Evolutionary conservation across 192 early-diverging fungal species (phyloP).

Genomic region (Entophlyctis luteolus): DNA sequence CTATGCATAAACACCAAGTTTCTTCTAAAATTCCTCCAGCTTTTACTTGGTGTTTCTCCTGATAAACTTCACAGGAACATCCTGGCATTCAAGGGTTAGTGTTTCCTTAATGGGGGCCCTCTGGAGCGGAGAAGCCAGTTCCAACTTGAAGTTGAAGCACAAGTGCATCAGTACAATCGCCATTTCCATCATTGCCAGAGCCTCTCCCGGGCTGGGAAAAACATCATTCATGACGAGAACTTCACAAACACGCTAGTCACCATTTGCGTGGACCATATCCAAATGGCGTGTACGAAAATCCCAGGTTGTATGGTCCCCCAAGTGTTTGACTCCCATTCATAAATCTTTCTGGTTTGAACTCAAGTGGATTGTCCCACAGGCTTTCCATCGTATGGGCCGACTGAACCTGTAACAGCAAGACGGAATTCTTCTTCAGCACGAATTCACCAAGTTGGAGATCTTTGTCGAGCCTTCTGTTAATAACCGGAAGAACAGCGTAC

Average conservation of each 20-base stretch:
- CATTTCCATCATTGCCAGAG: slow-evolving; percentile 9
- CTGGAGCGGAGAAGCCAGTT: not conserved
- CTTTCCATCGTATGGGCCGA: not conserved
- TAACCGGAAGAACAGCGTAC: not conserved
- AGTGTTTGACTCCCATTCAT: not conserved
- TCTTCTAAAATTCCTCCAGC: not conserved
- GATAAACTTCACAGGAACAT: not conserved
- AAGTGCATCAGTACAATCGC: not conserved
- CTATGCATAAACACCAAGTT: not conserved
- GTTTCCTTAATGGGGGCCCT: not conserved
- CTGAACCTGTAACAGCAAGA: not conserved
- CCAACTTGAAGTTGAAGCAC: not conserved
- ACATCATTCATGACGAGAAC: not conserved
- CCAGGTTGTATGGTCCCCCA: not conserved
- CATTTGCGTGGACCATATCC: slow-evolving; percentile 2
- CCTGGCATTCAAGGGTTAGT: not conserved
- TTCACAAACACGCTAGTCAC: not conserved
- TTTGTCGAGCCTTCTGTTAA: not conserved
- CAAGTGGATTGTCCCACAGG: not conserved
- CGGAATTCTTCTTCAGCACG: not conserved
- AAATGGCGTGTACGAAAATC: not conserved
- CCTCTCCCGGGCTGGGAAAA: not conserved
- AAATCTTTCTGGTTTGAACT: not conserved
- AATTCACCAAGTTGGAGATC: not conserved
- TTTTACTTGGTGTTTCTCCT: too few species aligned